Percentiles rank a stretch among this genome's conserved stretches.
Evolutionary conservation across 148 eudicot genomes (phyloP).

Genomic region (Rhododendron griersonianum): DNA sequence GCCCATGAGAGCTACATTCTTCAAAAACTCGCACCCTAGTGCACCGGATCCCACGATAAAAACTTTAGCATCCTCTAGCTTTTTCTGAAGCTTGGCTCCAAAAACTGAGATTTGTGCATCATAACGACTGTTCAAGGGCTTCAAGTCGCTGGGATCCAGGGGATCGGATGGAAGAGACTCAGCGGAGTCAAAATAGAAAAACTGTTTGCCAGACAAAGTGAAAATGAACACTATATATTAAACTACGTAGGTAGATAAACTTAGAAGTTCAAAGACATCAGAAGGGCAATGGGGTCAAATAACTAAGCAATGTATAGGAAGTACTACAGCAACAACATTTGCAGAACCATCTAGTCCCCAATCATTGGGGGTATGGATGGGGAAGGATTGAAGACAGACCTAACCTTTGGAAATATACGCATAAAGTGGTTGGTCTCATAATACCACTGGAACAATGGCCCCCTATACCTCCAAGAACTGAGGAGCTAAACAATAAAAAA

Average conservation of each 20-base stretch:
- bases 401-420: too few relatives aligned
- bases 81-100: constrained; percentile 80
- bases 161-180: constrained; percentile 83
- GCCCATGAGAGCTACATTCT: constrained; percentile 93
- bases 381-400: too few relatives aligned
- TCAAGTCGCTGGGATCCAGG: constrained; percentile 51
- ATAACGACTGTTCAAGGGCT: constrained; percentile 73
- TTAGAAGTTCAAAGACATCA: neutral
- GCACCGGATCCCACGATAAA: constrained; percentile 96
- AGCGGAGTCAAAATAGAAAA: constrained; percentile 88
- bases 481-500: neutral
- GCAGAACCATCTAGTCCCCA: neutral
- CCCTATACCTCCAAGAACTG: too few relatives aligned
- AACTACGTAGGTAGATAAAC: neutral
- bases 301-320: neutral
- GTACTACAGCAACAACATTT: neutral
- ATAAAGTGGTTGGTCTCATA: too few relatives aligned
- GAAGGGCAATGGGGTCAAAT: neutral
- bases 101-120: constrained; percentile 95
- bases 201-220: constrained; percentile 31
- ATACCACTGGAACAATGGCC: too few relatives aligned
- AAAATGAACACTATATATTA: neutral
- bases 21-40: constrained; percentile 87
- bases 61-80: constrained; percentile 62
- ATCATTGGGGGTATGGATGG: neutral